These are phyloP conservation scores for Annulohypoxylon bovei DNA, from an alignment of 495 filamentous ascomycete species.

Conservation along the genomic window DNA sequence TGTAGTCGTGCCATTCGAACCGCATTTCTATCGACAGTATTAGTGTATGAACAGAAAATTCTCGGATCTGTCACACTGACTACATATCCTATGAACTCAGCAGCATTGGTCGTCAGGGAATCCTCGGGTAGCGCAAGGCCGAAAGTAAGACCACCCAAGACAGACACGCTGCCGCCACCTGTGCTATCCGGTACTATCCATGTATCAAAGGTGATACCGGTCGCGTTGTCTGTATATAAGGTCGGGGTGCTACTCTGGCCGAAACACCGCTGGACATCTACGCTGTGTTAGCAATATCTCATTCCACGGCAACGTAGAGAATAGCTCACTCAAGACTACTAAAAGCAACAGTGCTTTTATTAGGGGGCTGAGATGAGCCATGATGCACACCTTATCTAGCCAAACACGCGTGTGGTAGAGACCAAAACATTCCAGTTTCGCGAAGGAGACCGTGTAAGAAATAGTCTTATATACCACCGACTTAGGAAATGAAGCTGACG, in stretches of 20 bases:
- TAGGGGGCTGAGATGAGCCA: conserved; percentile 33
- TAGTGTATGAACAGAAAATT: conserved; percentile 30
- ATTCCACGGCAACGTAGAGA: background rate
- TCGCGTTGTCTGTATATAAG: conserved; percentile 43
- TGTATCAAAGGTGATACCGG: conserved; percentile 47
- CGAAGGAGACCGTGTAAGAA: background rate
- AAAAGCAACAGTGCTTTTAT: conserved; percentile 32
- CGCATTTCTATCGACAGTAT: conserved; percentile 24
- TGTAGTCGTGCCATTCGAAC: conserved; percentile 36
- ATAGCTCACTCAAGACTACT: conserved; percentile 36
- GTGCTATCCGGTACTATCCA: conserved; percentile 42
- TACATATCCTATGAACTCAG: conserved; percentile 62
- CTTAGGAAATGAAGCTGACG: conserved; percentile 16
- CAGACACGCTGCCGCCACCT: conserved; percentile 22
- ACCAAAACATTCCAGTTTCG: conserved; percentile 7
- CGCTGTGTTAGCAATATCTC: conserved; percentile 22
- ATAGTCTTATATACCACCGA: conserved; percentile 11
- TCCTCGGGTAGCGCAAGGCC: conserved; percentile 60
- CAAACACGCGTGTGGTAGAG: background rate
- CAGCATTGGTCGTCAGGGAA: conserved; percentile 52
- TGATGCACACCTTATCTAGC: conserved; percentile 23
- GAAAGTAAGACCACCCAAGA: conserved; percentile 54
- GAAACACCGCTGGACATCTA: conserved; percentile 41
- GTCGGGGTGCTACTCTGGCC: conserved; percentile 38
- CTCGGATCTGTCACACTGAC: conserved; percentile 12